A percentile compares a stretch with the other conserved stretches of the same genome.
Evolutionary conservation across 768 basidiomycete genomes (phyloP).

Genomic region (Termitomyces sp.): DNA sequence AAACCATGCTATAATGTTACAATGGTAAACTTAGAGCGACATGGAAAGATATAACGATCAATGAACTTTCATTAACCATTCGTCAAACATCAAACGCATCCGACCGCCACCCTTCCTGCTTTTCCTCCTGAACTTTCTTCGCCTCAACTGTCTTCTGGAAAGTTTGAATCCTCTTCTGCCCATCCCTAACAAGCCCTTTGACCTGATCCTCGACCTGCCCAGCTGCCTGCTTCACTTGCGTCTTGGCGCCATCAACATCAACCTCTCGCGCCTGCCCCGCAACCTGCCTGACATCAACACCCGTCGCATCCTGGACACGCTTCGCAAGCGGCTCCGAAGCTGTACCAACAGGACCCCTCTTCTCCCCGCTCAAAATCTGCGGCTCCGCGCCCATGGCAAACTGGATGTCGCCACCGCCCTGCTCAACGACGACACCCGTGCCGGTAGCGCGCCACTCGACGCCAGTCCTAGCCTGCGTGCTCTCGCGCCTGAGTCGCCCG

Average conservation of each 20-base stretch:
- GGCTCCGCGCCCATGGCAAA: constrained; percentile 75
- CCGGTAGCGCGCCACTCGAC: constrained; percentile 55
- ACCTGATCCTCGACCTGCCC: constrained; percentile 21
- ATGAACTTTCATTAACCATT: no score
- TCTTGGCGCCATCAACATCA: constrained; percentile 19
- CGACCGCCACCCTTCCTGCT: constrained; percentile 44
- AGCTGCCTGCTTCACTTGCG: constrained; percentile 19
- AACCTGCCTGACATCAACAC: constrained; percentile 20
- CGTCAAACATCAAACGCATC: constrained; percentile 36
- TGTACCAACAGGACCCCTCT: constrained; percentile 62
- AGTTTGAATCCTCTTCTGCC: constrained; percentile 28
- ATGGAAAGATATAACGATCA: no score
- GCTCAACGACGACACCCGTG: constrained; percentile 59
- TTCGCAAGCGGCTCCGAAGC: constrained; percentile 40
- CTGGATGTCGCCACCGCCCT: constrained; percentile 22
- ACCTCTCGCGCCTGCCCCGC: constrained; percentile 15
- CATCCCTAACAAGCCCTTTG: constrained; percentile 29
- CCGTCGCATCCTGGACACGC: constrained; percentile 27
- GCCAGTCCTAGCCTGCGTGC: constrained; percentile 19
- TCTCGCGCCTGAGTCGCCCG: constrained; percentile 47
- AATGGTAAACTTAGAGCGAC: no score
- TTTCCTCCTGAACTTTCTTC: constrained; percentile 37
- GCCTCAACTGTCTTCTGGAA: constrained; percentile 42
- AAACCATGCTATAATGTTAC: no score
- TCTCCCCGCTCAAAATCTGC: constrained; percentile 65